phyloP scores from a whole-genome alignment of 1,284 basidiomycete genomes.

The Tilletia walkeri region DNA sequence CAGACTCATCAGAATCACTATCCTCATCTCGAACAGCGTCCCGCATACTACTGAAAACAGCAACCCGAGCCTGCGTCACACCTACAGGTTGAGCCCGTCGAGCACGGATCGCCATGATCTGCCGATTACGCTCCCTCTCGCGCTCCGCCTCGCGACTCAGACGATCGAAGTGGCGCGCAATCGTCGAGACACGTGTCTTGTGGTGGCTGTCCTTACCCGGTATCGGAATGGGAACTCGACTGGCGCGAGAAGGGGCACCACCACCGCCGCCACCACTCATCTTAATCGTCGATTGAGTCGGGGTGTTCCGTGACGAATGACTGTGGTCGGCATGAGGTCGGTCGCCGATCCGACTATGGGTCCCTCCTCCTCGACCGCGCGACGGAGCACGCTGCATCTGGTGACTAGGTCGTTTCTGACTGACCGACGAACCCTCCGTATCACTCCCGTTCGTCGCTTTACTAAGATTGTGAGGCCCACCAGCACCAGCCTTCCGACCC shows the following conservation, averaged over 20 bases:
- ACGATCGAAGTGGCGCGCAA: slow-evolving; percentile 61
- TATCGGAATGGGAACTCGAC: slow-evolving; percentile 22
- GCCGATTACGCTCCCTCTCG: slow-evolving; percentile 58
- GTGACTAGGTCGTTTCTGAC: neutral
- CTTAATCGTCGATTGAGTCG: slow-evolving; percentile 7
- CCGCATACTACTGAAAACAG: slow-evolving; percentile 84
- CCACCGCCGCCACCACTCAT: neutral
- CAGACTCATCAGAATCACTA: slow-evolving; percentile 37
- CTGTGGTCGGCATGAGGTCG: neutral
- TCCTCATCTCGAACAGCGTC: slow-evolving; percentile 83
- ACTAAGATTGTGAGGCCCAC: neutral
- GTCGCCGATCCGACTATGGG: neutral
- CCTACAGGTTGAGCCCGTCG: slow-evolving; percentile 89
- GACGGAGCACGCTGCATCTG: slow-evolving; percentile 1
- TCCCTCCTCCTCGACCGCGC: neutral
- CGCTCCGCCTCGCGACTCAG: slow-evolving; percentile 61
- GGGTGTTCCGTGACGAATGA: neutral
- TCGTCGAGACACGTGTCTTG: slow-evolving; percentile 59
- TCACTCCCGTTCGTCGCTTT: slow-evolving; percentile 4
- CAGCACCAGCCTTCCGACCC: neutral
- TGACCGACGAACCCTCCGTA: neutral
- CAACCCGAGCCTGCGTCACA: slow-evolving; percentile 81
- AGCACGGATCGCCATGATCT: slow-evolving; percentile 66
- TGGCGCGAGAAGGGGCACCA: slow-evolving; percentile 1
- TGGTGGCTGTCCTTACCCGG: neutral